Percentiles rank a stretch among this genome's conserved stretches.
Conservation (phyloP, 2,329 filamentous ascomycete genomes). For the Podosphaera fusca region DNA sequence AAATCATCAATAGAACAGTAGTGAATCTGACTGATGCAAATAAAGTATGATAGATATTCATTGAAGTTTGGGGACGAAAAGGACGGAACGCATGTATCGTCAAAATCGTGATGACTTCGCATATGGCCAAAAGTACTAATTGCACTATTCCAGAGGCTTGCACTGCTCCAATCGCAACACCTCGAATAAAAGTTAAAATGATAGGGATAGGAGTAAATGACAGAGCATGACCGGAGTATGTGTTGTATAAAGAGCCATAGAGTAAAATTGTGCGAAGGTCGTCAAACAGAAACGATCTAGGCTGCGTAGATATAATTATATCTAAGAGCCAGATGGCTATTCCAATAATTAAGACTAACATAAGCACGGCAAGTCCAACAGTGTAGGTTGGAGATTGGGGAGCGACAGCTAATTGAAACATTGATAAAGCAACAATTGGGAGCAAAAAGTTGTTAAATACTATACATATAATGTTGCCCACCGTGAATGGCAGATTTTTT, state of each 20-base stretch:
- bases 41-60: conserved; percentile 86
- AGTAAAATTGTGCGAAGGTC: conserved; percentile 72
- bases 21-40: conserved; percentile 60
- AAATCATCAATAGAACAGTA: conserved; percentile 51
- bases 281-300: conserved; percentile 75
- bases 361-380: conserved; percentile 51
- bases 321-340: conserved; percentile 61
- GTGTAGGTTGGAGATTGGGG: conserved; percentile 41
- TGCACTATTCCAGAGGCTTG: conserved; percentile 87
- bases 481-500: conserved; percentile 76
- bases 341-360: conserved; percentile 47
- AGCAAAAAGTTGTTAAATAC: conserved; percentile 84
- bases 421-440: conserved; percentile 64
- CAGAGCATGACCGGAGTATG: conserved; percentile 80
- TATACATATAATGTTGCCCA: conserved; percentile 60
- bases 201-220: conserved; percentile 77
- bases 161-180: conserved; percentile 75
- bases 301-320: conserved; percentile 58
- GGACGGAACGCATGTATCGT: conserved; percentile 77
- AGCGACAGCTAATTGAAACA: conserved; percentile 75
- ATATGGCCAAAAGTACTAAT: conserved; percentile 75
- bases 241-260: conserved; percentile 91
- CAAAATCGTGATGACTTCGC: conserved; percentile 74
- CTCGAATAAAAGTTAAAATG: conserved; percentile 62
- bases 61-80: conserved; percentile 76